Evolutionary conservation across 2,329 filamentous ascomycete genomes (phyloP).

Genomic region (Gnomoniopsis smithogilvyi): DNA sequence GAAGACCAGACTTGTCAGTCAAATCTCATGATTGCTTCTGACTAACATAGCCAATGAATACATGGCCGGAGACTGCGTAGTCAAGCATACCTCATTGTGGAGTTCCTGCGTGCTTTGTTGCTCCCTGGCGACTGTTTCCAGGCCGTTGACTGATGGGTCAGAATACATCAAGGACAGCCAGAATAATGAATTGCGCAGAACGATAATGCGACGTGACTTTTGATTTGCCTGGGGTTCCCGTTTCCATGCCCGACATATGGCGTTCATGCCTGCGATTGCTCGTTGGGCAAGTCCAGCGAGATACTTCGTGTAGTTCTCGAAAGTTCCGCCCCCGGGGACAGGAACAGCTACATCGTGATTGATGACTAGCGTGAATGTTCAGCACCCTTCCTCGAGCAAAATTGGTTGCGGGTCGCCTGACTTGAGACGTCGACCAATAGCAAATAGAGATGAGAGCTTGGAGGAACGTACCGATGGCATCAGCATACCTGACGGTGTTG

Average conservation of each 20-base stretch:
- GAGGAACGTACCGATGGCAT: background rate
- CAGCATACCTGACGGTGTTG: background rate
- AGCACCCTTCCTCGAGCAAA: background rate
- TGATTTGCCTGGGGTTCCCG: background rate
- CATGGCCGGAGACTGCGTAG: background rate
- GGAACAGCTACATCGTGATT: background rate
- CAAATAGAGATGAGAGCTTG: no score
- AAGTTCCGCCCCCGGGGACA: background rate
- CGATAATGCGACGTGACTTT: background rate
- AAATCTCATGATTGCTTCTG: background rate
- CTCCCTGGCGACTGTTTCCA: background rate
- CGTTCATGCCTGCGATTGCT: background rate
- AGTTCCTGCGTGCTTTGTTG: background rate
- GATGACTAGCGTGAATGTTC: background rate
- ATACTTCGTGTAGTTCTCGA: background rate
- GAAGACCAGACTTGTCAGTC: background rate
- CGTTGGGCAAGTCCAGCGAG: background rate
- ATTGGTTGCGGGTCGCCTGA: background rate
- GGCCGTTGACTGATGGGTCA: background rate
- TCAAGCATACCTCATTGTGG: background rate
- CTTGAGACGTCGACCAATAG: background rate
- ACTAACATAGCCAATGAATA: background rate
- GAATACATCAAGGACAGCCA: background rate
- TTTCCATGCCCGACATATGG: background rate
- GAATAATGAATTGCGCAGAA: background rate